A percentile compares a stretch with the other conserved stretches of the same genome.
Conservation (phyloP, 805 yeast species). For the Metschnikowia bowlesiae region DNA sequence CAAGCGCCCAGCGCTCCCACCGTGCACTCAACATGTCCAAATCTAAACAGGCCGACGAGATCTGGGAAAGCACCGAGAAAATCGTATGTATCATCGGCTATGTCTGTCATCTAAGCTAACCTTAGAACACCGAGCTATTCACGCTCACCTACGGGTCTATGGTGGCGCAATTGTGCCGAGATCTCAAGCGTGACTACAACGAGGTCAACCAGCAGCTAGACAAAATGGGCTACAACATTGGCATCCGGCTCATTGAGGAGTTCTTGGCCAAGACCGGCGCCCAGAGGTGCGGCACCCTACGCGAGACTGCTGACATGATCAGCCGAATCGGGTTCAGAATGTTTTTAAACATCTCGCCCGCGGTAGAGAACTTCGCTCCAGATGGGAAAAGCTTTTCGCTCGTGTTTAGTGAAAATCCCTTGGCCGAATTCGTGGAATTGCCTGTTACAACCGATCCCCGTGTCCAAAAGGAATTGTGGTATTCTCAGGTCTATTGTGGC, state of each 20-base stretch:
- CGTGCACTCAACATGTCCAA: conserved; percentile 10
- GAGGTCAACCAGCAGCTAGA: conserved; percentile 82
- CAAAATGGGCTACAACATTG: conserved; percentile 94
- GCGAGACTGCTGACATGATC: conserved; percentile 83
- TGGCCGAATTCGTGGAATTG: conserved; percentile 91
- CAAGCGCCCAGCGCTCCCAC: not conserved
- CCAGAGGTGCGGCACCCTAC: conserved; percentile 72
- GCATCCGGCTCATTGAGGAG: conserved; percentile 86
- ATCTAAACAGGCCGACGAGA: conserved; percentile 62
- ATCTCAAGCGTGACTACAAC: conserved; percentile 66
- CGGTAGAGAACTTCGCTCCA: conserved; percentile 66
- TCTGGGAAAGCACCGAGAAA: conserved; percentile 88
- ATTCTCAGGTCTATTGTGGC: conserved; percentile 85
- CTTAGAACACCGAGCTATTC: conserved; percentile 80
- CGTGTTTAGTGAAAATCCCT: conserved; percentile 77
- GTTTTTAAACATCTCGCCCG: conserved; percentile 79
- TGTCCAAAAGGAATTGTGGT: conserved; percentile 77
- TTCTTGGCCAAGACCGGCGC: conserved; percentile 85
- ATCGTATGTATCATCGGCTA: conserved; percentile 45
- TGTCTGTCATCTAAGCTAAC: conserved; percentile 9
- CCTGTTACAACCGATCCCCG: conserved; percentile 65
- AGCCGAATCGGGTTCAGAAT: conserved; percentile 86
- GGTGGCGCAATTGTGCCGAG: conserved; percentile 86
- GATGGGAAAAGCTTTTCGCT: conserved; percentile 75
- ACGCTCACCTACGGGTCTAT: conserved; percentile 94